These are phyloP conservation scores for Trichoderma aggressivum DNA, from an alignment of 2,329 filamentous ascomycete genomes.

Conservation along the genomic window DNA sequence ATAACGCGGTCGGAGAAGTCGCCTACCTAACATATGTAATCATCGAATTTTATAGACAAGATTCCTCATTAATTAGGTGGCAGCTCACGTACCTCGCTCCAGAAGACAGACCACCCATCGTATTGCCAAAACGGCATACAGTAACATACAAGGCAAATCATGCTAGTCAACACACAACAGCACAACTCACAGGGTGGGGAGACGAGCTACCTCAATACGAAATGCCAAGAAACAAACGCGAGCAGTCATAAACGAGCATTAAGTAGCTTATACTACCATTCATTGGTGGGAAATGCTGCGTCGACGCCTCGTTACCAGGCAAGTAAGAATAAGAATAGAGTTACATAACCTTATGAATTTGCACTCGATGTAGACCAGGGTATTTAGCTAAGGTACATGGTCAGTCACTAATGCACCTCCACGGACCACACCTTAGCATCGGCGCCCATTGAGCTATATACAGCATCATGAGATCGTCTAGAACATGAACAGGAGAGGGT, in stretches of 20 bases:
- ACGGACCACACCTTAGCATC: not conserved
- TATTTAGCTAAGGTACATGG: not conserved
- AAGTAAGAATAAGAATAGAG: not conserved
- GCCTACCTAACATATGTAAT: not conserved
- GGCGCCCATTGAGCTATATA: not conserved
- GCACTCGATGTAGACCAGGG: not conserved
- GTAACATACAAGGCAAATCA: not conserved
- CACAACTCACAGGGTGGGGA: not conserved
- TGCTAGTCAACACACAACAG: not conserved
- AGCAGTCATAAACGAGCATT: not conserved
- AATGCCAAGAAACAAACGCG: not conserved
- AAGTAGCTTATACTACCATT: not conserved
- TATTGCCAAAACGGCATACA: not conserved
- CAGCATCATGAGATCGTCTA: not conserved
- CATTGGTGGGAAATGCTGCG: constrained; percentile 1
- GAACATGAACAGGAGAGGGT: not conserved
- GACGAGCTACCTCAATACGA: not conserved
- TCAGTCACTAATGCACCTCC: not conserved
- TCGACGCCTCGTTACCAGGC: not conserved
- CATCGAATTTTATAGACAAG: not conserved
- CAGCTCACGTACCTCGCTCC: not conserved
- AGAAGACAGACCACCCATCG: not conserved
- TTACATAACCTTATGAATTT: not conserved
- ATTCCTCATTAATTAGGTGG: not conserved
- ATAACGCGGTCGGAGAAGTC: not conserved